Base-by-base conservation (phyloP, 2,329 filamentous ascomycete genomes). In the Penicillium polonicum region DNA sequence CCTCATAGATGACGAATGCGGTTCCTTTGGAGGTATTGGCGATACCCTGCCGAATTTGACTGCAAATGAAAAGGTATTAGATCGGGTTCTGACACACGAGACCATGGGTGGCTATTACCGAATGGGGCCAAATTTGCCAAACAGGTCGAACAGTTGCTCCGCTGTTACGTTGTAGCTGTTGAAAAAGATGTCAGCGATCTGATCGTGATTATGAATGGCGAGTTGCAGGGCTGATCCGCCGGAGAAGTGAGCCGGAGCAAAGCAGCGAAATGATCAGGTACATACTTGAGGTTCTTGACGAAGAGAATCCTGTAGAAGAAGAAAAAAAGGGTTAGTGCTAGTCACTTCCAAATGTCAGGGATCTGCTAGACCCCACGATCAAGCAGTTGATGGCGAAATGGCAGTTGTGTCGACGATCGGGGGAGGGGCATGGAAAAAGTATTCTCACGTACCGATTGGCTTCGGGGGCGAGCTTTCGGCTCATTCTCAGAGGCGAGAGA, bases 1-100 rank as follows among this genome's bases (percentile, higher is more conserved):
- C 94, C 80, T 97, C 94, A 83, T 97, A 99, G 79, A 99, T 94
- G 70, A 99, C 94, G 79, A 96, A 99, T 67, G 93, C 94, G 53
- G 94, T 99, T 76, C 94, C 94, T 80, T 97, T 99, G 72, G 94
- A 97, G 78, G 94, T 93, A 80, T 88, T 92, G 69, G 93, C 91
- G 75, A 97, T 97, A 70, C 94, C 94, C 81, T 97, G 92, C 75
- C 94, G 93, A 74, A 99, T 95, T 88, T 99, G 94, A 74, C 93
- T 97, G 71, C 57, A 70, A 50, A 55, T 41, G 19, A 61, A 53
- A 61, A 36, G 58, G 58, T 45, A 48, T 62, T 39, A 61, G 53
- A 42, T 23, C 39, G 51, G 43, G 52, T 25, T 48, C 23, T 35
- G 46, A 52, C 49, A 35, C 57, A 33, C 57, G 58, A 54, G 59